phyloP scores from a whole-genome alignment of 2,329 filamentous ascomycete genomes.

The Epichloe gansuensis region DNA sequence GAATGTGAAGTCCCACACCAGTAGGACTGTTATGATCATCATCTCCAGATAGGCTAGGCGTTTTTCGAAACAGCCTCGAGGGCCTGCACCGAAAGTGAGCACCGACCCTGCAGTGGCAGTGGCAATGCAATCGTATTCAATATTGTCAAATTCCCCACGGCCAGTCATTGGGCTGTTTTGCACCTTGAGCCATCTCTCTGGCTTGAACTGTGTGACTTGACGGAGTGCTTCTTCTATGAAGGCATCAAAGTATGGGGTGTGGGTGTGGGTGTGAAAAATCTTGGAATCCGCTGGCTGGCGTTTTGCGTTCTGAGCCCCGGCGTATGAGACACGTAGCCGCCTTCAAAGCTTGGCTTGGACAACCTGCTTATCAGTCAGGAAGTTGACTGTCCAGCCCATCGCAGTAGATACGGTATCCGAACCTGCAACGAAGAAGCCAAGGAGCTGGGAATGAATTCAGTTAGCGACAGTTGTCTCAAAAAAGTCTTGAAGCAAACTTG shows the following conservation, averaged over 20 bases:
- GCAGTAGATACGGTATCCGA: slow-evolving; percentile 10
- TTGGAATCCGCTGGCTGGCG: slow-evolving; percentile 17
- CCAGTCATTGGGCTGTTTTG: neutral
- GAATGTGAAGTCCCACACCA: slow-evolving; percentile 16
- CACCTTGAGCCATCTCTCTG: slow-evolving; percentile 23
- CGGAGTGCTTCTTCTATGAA: slow-evolving; percentile 25
- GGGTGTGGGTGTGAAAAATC: slow-evolving; percentile 9
- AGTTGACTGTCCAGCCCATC: slow-evolving; percentile 2
- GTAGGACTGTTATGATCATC: slow-evolving; percentile 11
- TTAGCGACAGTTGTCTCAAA: neutral
- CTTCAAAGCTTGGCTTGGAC: slow-evolving; percentile 10
- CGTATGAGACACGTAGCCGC: slow-evolving; percentile 8
- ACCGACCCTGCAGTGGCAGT: neutral
- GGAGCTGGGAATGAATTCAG: slow-evolving; percentile 3
- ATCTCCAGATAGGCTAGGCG: slow-evolving; percentile 19
- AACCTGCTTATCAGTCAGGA: slow-evolving; percentile 3
- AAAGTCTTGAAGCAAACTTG: neutral
- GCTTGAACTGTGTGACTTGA: slow-evolving; percentile 15
- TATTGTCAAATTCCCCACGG: neutral
- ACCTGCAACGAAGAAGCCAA: slow-evolving; percentile 14
- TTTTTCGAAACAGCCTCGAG: slow-evolving; percentile 16
- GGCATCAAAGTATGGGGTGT: slow-evolving; percentile 23
- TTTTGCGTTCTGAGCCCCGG: slow-evolving; percentile 7
- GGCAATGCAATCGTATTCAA: neutral
- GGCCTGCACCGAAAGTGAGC: slow-evolving; percentile 13